Evolutionary conservation across 371 early-diverging fungal species (phyloP), one percentile per base, ranked within the genome.

Genomic region (Rhizopus stolonifer): DNA sequence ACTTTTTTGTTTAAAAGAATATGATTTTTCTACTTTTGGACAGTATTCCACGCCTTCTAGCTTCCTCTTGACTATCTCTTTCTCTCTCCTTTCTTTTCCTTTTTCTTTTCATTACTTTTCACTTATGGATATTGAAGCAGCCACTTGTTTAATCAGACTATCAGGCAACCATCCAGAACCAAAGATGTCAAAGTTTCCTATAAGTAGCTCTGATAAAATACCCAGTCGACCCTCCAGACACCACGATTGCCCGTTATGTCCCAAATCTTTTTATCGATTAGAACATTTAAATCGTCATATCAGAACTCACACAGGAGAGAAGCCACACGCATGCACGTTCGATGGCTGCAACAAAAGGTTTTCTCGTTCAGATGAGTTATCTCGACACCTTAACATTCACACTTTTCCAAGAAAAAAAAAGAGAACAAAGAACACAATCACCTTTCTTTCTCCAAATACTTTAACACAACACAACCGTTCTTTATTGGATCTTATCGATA

Each of bases 301-400:
- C 53, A 73, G 89, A 54, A 90, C 89, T 4, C 92, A 92, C 61
- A 92, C 92, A 1, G 91, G 91, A 22, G 92, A 92, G 65, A 87
- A 84, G 52, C 92, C 92, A 15, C 86, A 82, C 62, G 80, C 76
- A 43, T 92, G 92, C 68, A 59, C 74, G n/a, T 80, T 74, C 49
- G 50, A 67, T 4, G 77, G 78, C 38, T 92, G 93, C 64, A 76
- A 72, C 23, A 90, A 89, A 70, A 72, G 84, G 10, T 92, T 92
- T 70, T 84, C 89, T 46, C 81, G 91, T 47, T 84, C 86, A 23
- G 94, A 93, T 69, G 91, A 92, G 65, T 68, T 94, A 32, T 84
- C 86, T 31, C 68, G 86, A 38, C 91, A 90, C 69, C 68, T 72
- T 64, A 77, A 78, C 54, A 86, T 83, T 57, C 87, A 86, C 13